These are phyloP conservation scores for Pseudogymnoascus sp. DNA, from an alignment of 2,329 filamentous ascomycete genomes.

Conservation along the genomic window DNA sequence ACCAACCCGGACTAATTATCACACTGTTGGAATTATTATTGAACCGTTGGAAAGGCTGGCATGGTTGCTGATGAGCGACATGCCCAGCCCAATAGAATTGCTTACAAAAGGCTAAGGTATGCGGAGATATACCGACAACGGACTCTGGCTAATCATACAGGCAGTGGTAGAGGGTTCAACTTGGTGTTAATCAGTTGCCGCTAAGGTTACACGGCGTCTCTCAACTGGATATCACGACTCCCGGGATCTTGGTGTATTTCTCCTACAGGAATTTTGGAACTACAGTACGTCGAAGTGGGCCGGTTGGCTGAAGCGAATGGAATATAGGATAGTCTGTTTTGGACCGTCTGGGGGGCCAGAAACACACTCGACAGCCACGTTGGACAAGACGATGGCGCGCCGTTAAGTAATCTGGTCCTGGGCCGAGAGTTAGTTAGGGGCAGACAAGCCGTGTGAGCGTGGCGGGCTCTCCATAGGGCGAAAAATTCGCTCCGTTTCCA, in stretches of 20 bases:
- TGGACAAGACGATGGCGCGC: neutral
- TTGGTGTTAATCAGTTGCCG: neutral
- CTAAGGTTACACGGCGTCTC: neutral
- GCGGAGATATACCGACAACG: constrained; percentile 5
- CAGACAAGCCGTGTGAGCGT: neutral
- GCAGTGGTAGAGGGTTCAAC: neutral
- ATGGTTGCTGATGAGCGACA: neutral
- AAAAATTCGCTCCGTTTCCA: constrained; percentile 2
- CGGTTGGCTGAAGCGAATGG: neutral
- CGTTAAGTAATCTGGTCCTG: constrained; percentile 1
- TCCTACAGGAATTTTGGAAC: constrained; percentile 1
- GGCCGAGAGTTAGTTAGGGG: constrained; percentile 1
- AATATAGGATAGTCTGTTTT: constrained; percentile 4
- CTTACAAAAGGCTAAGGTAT: neutral
- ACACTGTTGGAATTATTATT: constrained; percentile 2
- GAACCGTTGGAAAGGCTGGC: neutral
- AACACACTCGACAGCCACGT: neutral
- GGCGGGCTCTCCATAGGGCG: neutral
- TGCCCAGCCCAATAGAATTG: neutral
- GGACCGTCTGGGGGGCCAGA: neutral
- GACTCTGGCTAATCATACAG: constrained; percentile 4
- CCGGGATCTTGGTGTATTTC: neutral
- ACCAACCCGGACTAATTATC: constrained; percentile 2
- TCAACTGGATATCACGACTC: neutral
- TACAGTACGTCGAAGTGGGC: constrained; percentile 3